Percentiles rank a stretch among this genome's conserved stretches.
Evolutionary conservation across 495 filamentous ascomycete species (phyloP).

Genomic region (Neurospora sp.): DNA sequence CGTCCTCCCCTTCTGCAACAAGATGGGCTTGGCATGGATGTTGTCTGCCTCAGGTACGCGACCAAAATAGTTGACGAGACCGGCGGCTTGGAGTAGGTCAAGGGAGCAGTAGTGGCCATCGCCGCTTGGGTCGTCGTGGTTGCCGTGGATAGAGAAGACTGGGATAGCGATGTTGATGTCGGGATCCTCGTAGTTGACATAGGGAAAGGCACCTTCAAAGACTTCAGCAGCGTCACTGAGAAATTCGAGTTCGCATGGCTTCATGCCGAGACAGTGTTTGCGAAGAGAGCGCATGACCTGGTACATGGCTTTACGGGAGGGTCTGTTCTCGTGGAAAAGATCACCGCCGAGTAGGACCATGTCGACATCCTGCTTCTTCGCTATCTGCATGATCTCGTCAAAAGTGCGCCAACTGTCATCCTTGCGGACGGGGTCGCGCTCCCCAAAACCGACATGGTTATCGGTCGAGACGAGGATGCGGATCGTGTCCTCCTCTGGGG

Average conservation of each 20-base stretch:
- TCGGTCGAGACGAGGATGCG: conserved; percentile 90
- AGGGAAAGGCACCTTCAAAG: conserved; percentile 74
- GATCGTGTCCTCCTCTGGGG: conserved; percentile 73
- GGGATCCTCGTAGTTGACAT: conserved; percentile 95
- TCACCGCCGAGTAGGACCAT: conserved; percentile 95
- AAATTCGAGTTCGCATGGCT: conserved; percentile 91
- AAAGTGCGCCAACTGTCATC: conserved; percentile 97
- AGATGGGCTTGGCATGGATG: conserved; percentile 78
- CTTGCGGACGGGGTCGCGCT: conserved; percentile 83
- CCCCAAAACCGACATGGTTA: conserved; percentile 94
- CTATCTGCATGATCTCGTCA: conserved; percentile 88
- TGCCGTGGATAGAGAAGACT: conserved; percentile 97
- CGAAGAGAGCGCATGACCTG: conserved; percentile 90
- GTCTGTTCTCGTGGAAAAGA: conserved; percentile 97
- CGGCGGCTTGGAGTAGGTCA: conserved; percentile 83
- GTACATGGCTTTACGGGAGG: conserved; percentile 92
- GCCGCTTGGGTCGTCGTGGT: conserved; percentile 95
- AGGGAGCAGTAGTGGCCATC: conserved; percentile 84
- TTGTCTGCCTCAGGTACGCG: conserved; percentile 86
- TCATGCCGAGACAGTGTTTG: conserved; percentile 88
- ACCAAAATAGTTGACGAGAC: conserved; percentile 92
- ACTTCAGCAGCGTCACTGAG: conserved; percentile 84
- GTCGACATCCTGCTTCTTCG: conserved; percentile 80
- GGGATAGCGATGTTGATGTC: conserved; percentile 98
- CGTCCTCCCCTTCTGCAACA: conserved; percentile 87